Evolutionary conservation across 768 basidiomycete species (phyloP), one percentile per base, ranked within the genome.

Genomic region (Tephrocybe sp.): DNA sequence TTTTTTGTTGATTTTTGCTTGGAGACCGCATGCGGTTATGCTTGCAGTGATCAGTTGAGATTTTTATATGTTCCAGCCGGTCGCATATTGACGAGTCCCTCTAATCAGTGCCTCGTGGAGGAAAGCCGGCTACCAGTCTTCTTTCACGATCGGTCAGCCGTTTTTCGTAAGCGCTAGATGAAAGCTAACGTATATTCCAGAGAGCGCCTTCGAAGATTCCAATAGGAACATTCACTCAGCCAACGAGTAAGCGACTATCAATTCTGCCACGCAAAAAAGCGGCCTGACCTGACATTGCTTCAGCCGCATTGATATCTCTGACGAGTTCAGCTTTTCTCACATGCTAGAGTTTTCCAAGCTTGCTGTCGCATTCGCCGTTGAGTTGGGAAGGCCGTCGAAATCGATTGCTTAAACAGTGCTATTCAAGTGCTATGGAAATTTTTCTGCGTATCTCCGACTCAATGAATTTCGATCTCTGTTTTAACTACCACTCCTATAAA

Each of bases 281-380:
- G n/a, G n/a, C n/a, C n/a, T n/a, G 15, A 36, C 43, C 57, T 51
- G 60, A 59, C 52, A 36, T 41, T 46, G 30, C 37, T 57, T 37
- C 59, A 91, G 90, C 64, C 87, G 87, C 44, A 88, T 88, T 48
- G 89, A 94, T 63, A 75, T 90, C 51, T 91, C 91, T 10, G 72
- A 81, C 18, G 94, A 95, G 65, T 97, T 97, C 69, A 88, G 85
- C 61, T 97, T 95, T 64, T 67, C 72, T 4, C 94, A 97, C 64
- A 91, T 94, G 89, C 59, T 88, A 48, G 85, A 92, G 68, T 92
- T 92, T 68, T 88, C 88, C 42, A 91, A 91, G 71, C 72, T 92
- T 45, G 86, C 84, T 30, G 82, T 87, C 22, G 88, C 86, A 1
- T 88, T 86, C 62, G 87, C 81, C 9, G 77, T 91, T 54, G 90